Base-by-base conservation (phyloP, 1,284 basidiomycete species). In the Xerocomus cyaneibrunnescens region DNA sequence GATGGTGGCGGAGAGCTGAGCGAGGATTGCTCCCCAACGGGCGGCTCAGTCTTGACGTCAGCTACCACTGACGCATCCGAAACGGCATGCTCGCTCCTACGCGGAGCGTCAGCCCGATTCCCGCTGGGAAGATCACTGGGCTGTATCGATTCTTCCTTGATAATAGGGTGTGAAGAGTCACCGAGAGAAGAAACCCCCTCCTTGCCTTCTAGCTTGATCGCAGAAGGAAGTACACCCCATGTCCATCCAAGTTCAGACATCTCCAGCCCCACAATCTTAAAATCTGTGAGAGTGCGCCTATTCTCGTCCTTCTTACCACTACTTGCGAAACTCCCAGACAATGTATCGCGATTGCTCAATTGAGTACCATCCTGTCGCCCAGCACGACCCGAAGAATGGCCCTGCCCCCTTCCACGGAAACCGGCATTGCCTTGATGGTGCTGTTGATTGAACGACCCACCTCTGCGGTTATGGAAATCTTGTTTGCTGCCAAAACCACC, bases 221-320 rank as follows among this genome's bases (percentile, higher is more conserved):
- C 56, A 37, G 68, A 66, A 17, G 78, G 64, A 47, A 81, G 62
- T 48, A 71, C 58, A 56, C 88, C 87, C 89, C 89, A 91, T 44
- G 74, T 76, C 89, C 89, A 92, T 62, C 70, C 73, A 52, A 91
- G 72, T 58, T 84, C 84, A 61, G 74, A 77, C 61, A 96, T 87
- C 68, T 91, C 85, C 62, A 97, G 78, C 22, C 89, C 93, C 61
- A 94, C 78, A 66, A 98, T 94, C 72, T 95, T 91, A 81, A 97
- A 98, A 74, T 97, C 94, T 41, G 94, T 96, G 65, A 97, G 83
- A 31, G 93, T 95, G 54, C 91, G 83, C 62, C 85, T 75, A 70
- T 89, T 81, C 74, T 89, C 81, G 71, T 92, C 84, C 70, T 85
- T 86, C 79, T 88, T 89, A 77, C 83, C 80, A 67, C 62, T 67